Evolutionary conservation across 768 basidiomycete genomes (phyloP), one percentile per base, ranked within the genome.

Genomic region (Suillus placidus): DNA sequence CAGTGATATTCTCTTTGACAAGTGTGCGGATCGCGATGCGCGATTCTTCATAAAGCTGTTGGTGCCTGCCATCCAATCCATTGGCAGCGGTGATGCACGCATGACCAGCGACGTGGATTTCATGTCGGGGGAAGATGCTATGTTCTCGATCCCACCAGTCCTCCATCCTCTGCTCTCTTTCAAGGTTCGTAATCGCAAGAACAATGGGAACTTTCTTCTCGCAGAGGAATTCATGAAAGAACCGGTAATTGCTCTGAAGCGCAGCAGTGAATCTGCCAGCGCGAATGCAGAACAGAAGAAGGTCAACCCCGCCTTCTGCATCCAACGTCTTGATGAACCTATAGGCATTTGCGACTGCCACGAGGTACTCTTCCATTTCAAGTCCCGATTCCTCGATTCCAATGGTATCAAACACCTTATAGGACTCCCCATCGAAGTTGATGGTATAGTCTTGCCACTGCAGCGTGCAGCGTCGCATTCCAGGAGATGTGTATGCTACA

Each of bases 151-250:
- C 60, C 78, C 77, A 78, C 77, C 79, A 78, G 10, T 63, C 45
- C 42, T 79, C 76, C 78, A 77, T 79, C 6, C 52, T 61, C 9
- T 42, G 51, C 20, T 61, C 18, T 42, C 52, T n/a, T 62, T 81
- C 82, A 12, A 83, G 75, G 35, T 80, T 76, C 3, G 80, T 82
- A 42, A 83, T 70, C 7, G 78, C 73, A 16, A 83, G 64, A 1
- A 79, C 73, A n/a, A 79, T 72, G 4, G 82, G 81, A 9, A 82
- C 79, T 52, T 74, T 65, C 23, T 69, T 61, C 14, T 52, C 14
- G 4, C 49, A 52, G 35, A 83, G 75, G 49, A 80, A 72, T 20
- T 49, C 40, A 9, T 26, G 5, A 20, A 49, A 62, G 42, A 52
- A 32, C 4, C 43, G 6, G n/a, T 62, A 49, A n/a, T 23, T 61